These are phyloP conservation scores for Triglochin maritima DNA, from an alignment of 106 monocot species.

Conservation along the genomic window DNA sequence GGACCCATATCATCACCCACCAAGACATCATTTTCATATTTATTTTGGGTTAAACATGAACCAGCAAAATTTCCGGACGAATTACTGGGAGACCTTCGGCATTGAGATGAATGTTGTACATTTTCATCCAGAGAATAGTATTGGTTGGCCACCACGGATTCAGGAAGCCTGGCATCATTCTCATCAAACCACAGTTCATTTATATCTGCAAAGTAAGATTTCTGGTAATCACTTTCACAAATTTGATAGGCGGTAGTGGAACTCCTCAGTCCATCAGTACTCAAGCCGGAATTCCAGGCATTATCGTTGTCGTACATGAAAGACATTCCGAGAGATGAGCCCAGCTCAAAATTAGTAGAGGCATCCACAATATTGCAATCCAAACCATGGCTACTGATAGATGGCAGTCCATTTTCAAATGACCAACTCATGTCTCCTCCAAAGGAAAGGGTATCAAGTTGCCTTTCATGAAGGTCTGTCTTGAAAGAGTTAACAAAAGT, in stretches of 20 bases:
- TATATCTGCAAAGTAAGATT: constrained; percentile 4
- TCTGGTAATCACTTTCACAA: constrained; percentile 1
- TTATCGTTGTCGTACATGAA: constrained; percentile 11
- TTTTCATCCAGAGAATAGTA: constrained; percentile 21
- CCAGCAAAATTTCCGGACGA: constrained; percentile 21
- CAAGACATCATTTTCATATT: constrained; percentile 13
- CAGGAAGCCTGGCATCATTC: constrained; percentile 19
- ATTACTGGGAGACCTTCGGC: constrained; percentile 14
- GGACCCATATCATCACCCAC: constrained; percentile 15
- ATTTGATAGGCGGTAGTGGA: constrained; percentile 1
- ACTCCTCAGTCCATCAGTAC: constrained; percentile 4
- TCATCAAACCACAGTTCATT: constrained; percentile 7
- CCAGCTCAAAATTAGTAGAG: constrained; percentile 17
- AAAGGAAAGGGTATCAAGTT: not conserved
- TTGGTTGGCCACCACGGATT: constrained; percentile 20
- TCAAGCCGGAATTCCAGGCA: constrained; percentile 1
- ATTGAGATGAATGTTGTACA: constrained; percentile 4
- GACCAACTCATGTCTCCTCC: not conserved
- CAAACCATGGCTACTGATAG: not conserved
- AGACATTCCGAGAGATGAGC: constrained; percentile 20
- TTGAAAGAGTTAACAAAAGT: constrained; percentile 1
- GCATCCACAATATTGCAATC: constrained; percentile 6
- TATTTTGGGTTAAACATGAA: constrained; percentile 27
- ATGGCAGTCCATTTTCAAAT: constrained; percentile 7
- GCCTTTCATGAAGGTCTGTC: constrained; percentile 1